Percentiles rank a stretch among this genome's conserved stretches.
Conservation (phyloP, 1,284 basidiomycete species). For the Cutaneotrichosporon spelunceum region DNA sequence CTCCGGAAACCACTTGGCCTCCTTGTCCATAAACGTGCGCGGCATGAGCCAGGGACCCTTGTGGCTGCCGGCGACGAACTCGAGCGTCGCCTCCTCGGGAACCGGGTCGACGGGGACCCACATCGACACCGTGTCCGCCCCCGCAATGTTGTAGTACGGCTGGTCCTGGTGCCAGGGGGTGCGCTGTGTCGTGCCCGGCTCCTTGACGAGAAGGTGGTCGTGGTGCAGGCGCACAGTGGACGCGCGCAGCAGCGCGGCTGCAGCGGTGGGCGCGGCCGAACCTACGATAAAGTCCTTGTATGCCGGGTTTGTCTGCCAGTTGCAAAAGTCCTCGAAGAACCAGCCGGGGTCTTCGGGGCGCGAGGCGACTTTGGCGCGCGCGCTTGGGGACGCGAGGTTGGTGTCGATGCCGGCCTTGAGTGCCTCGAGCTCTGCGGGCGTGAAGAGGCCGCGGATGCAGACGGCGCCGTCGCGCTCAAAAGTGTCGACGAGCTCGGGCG, state of each 20-base stretch:
- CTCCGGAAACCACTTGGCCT: constrained; percentile 25
- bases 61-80: constrained; percentile 23
- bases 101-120: constrained; percentile 25
- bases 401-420: constrained; percentile 19
- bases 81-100: constrained; percentile 11
- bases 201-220: constrained; percentile 25
- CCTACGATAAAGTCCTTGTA: constrained; percentile 17
- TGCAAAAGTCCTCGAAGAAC: constrained; percentile 28
- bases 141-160: constrained; percentile 24
- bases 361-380: constrained; percentile 15
- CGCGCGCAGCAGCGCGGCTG: constrained; percentile 15
- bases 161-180: constrained; percentile 27
- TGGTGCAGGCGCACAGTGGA: constrained; percentile 16
- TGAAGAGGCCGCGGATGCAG: constrained; percentile 17
- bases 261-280: constrained; percentile 13
- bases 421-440: constrained; percentile 9
- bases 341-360: constrained; percentile 20
- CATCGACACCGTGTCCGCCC: constrained; percentile 15
- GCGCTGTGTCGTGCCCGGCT: constrained; percentile 20
- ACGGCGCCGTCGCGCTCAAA: constrained; percentile 18
- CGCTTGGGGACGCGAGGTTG: constrained; percentile 11
- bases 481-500: constrained; percentile 11
- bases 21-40: constrained; percentile 25
- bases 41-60: constrained; percentile 23
- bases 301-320: constrained; percentile 13